phyloP scores from a whole-genome alignment of 1,284 basidiomycete genomes.

The Moesziomyces sp. region DNA sequence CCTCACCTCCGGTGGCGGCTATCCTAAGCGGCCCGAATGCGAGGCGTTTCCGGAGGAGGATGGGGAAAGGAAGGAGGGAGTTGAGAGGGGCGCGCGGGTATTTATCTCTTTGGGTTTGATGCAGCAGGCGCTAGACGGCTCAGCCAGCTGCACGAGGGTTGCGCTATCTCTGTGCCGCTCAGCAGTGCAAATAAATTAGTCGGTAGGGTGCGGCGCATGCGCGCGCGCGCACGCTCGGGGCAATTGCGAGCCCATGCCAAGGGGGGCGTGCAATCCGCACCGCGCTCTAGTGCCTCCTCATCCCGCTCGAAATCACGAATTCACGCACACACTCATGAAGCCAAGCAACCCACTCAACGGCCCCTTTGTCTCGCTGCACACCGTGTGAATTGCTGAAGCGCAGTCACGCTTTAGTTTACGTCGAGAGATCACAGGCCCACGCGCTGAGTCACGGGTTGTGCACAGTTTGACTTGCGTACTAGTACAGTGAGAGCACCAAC shows the following conservation, averaged over 20 bases:
- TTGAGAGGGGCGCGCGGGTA: constrained; percentile 2
- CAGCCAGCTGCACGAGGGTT: not conserved
- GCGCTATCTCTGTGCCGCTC: not conserved
- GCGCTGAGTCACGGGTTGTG: not conserved
- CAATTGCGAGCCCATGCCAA: not conserved
- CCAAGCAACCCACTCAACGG: not conserved
- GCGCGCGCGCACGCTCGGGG: not conserved
- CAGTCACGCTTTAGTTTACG: not conserved
- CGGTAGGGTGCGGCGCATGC: too few species aligned
- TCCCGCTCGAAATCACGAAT: not conserved
- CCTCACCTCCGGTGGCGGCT: constrained; percentile 17
- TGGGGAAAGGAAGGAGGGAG: constrained; percentile 15
- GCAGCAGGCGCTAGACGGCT: not conserved
- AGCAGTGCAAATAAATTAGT: not conserved
- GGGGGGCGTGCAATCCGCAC: not conserved
- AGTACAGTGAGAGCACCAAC: not conserved
- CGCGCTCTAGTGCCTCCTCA: not conserved
- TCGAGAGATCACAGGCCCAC: not conserved
- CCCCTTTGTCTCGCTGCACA: constrained; percentile 5
- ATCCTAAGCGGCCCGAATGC: too few species aligned
- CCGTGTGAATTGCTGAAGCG: not conserved
- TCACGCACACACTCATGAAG: constrained; percentile 1
- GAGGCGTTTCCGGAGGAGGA: constrained; percentile 16
- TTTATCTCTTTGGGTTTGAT: constrained; percentile 15
- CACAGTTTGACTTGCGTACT: not conserved